phyloP scores from a whole-genome alignment of 2,329 filamentous ascomycete genomes.

The Penicillium sp. region DNA sequence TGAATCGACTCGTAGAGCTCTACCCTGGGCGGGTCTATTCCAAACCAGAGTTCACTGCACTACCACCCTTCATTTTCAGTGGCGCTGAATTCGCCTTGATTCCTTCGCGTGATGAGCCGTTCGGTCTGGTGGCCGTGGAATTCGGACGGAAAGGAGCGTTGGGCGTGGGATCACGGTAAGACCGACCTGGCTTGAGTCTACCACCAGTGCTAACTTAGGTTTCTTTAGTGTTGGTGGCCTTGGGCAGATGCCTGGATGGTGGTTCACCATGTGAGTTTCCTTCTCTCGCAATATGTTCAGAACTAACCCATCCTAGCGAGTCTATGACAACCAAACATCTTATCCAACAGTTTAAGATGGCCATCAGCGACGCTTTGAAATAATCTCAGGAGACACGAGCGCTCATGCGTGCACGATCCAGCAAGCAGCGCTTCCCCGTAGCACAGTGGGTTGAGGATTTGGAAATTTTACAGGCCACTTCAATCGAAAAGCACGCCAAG shows the following conservation, averaged over 20 bases:
- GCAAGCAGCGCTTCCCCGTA: constrained; percentile 66
- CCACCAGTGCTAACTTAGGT: not conserved
- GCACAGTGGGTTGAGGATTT: constrained; percentile 66
- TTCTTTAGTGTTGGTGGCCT: constrained; percentile 58
- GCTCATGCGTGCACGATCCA: constrained; percentile 64
- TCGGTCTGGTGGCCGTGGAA: constrained; percentile 67
- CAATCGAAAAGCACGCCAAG: constrained; percentile 57
- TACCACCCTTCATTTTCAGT: constrained; percentile 66
- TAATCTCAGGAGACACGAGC: constrained; percentile 58
- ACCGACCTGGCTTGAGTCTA: not conserved
- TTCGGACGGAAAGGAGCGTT: constrained; percentile 68
- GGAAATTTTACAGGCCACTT: constrained; percentile 60
- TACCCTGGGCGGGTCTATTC: constrained; percentile 66
- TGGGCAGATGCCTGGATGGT: constrained; percentile 69
- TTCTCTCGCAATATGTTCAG: not conserved
- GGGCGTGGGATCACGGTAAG: constrained; percentile 57
- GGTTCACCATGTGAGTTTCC: constrained; percentile 57
- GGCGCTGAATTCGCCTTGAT: constrained; percentile 69
- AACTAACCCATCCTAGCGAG: constrained; percentile 37
- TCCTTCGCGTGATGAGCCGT: constrained; percentile 68
- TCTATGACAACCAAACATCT: constrained; percentile 63
- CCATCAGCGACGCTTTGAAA: constrained; percentile 60
- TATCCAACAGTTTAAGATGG: constrained; percentile 63
- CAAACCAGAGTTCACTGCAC: constrained; percentile 65
- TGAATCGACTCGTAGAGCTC: constrained; percentile 62